These are phyloP conservation scores for Oryza rufipogon DNA, from an alignment of 176 grass and related monocot genomes.

Conservation along the genomic window DNA sequence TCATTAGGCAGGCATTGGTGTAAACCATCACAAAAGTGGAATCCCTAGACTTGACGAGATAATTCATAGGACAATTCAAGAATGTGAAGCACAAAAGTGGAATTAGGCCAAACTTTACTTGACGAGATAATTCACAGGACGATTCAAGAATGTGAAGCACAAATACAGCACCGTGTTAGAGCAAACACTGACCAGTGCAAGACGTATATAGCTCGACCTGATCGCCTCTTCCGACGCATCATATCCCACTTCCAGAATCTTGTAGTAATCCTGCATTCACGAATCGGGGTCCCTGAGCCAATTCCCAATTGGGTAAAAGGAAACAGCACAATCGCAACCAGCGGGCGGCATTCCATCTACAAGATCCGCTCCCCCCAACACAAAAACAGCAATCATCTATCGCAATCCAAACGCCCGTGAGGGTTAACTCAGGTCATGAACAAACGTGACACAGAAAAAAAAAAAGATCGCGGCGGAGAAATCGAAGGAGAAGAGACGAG, in stretches of 20 bases:
- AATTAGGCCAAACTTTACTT: background rate
- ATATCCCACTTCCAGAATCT: constrained; percentile 84
- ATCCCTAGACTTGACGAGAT: background rate
- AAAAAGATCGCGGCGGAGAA: background rate
- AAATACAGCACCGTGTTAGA: background rate
- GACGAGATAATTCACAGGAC: background rate
- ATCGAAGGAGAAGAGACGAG: background rate
- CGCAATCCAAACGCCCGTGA: background rate
- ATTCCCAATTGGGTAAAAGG: background rate
- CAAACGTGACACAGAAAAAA: background rate
- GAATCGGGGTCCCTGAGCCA: background rate
- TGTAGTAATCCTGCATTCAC: constrained; percentile 94
- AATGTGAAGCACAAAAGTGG: background rate
- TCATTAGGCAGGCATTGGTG: background rate
- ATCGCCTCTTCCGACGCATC: constrained; percentile 90
- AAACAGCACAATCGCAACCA: background rate
- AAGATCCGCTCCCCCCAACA: background rate
- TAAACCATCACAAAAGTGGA: background rate
- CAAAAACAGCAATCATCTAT: background rate
- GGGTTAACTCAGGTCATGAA: background rate
- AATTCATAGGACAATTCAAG: background rate
- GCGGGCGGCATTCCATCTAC: constrained; percentile 3
- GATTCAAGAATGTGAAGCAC: background rate
- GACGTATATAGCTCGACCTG: constrained; percentile 90
- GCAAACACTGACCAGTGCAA: constrained; percentile 76